Conservation (phyloP, 345 rosid species). For the Bretschneidera sinensis region DNA sequence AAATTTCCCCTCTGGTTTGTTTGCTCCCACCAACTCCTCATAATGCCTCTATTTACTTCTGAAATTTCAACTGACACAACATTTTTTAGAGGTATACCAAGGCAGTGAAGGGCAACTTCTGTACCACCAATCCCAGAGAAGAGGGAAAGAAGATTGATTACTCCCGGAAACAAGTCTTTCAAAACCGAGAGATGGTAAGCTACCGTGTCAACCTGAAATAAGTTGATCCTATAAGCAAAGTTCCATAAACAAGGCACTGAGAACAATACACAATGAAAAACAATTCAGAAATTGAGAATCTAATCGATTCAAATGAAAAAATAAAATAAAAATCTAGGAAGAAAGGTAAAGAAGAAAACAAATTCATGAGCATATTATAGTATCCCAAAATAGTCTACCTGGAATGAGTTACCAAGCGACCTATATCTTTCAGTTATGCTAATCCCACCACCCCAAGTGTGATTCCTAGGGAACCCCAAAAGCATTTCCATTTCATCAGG, state of each 20-base stretch:
- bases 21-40: slow-evolving; percentile 84
- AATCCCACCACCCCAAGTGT: slow-evolving; percentile 94
- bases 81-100: slow-evolving; percentile 54
- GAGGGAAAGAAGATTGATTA: slow-evolving; percentile 70
- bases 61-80: slow-evolving; percentile 80
- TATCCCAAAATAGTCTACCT: slow-evolving; percentile 29
- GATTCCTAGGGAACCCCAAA: slow-evolving; percentile 83
- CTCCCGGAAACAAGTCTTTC: slow-evolving; percentile 55
- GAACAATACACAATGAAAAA: no score
- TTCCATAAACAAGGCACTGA: background rate
- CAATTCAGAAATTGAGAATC: no score
- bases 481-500: slow-evolving; percentile 91
- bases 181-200: slow-evolving; percentile 79
- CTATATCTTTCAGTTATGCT: slow-evolving; percentile 77
- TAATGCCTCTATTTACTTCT: slow-evolving; percentile 49
- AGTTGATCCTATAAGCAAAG: background rate
- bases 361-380: background rate
- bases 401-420: slow-evolving; percentile 92
- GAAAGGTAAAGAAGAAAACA: background rate
- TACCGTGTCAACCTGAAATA: slow-evolving; percentile 81
- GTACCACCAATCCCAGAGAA: slow-evolving; percentile 97
- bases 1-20: slow-evolving; percentile 77
- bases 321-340: no score
- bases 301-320: no score
- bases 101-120: slow-evolving; percentile 81